These are phyloP conservation scores for Geosmithia putterillii DNA, from an alignment of 2,329 filamentous ascomycete genomes.

Conservation along the genomic window DNA sequence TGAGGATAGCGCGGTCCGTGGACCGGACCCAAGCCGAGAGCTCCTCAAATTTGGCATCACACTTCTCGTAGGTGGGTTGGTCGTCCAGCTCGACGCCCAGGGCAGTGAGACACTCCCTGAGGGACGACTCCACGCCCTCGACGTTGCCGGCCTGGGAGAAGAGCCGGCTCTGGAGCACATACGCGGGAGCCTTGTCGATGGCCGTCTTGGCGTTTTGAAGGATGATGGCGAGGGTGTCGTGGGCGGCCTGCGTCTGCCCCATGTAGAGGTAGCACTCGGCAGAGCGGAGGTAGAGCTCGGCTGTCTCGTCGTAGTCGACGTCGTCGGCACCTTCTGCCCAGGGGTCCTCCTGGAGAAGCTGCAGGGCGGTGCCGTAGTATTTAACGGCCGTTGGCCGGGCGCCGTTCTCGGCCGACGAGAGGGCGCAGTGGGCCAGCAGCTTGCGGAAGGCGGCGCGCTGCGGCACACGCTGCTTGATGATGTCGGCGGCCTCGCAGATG, in stretches of 20 bases:
- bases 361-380: constrained; percentile 67
- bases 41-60: constrained; percentile 61
- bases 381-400: constrained; percentile 71
- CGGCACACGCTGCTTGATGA: constrained; percentile 56
- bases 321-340: constrained; percentile 64
- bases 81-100: constrained; percentile 56
- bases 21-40: constrained; percentile 47
- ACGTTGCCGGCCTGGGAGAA: constrained; percentile 64
- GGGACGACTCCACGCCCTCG: constrained; percentile 51
- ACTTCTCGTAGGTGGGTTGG: constrained; percentile 60
- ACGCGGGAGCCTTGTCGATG: constrained; percentile 73
- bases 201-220: constrained; percentile 58
- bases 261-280: constrained; percentile 78
- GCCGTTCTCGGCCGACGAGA: constrained; percentile 67
- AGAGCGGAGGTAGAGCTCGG: constrained; percentile 64
- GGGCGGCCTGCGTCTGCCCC: constrained; percentile 55
- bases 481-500: constrained; percentile 62
- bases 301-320: constrained; percentile 74
- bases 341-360: constrained; percentile 64
- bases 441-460: constrained; percentile 57
- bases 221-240: constrained; percentile 55
- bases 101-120: constrained; percentile 59
- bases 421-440: constrained; percentile 67
- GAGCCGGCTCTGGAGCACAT: constrained; percentile 71
- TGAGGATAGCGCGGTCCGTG: constrained; percentile 35